Evolutionary conservation across 164 flowering plant species (phyloP), one percentile per base, ranked within the genome.

Genomic region (Amborella trichopoda): DNA sequence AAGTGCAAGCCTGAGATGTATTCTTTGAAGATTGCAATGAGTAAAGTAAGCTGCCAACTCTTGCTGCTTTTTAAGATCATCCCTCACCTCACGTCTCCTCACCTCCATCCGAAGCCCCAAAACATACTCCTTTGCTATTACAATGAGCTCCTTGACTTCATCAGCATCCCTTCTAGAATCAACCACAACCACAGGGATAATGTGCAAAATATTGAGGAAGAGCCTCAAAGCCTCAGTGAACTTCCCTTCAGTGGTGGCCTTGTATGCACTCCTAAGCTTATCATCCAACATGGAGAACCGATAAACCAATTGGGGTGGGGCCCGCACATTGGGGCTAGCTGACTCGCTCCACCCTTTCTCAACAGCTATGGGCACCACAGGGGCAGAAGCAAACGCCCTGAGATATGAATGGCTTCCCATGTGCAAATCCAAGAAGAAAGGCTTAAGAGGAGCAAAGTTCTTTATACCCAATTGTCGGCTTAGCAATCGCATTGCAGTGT

Each of bases 1-100:
- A 62, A 75, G 44, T 16, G 66, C 77, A 45, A 75, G 74, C 58
- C 77, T 63, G 30, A 67, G 38, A 53, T 59, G 81, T 25, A 50
- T 63, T 49, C 46, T 64, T 60, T 57, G 73, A 59, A 72, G 73
- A 42, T 75, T 77, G 65, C 83, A 66, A 61, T 75, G 81, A 19
- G 91, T 82, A 55, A 82, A 82, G 52, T 79, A 82, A 4, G 91
- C 91, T 2, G 86, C 86, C 14, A 82, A 69, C 52, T 82, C 91
- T 61, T 72, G 83, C 58, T 76, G 83, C 3, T 83, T 77, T 4
- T 61, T 59, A 1, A 63, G 66, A 40, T 76, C 47, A 28, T 67
- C 70, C 42, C 47, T 66, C 12, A 57, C 9, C 49, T 83, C 88
- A 48, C 67, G 72, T 57, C 88, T 72, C 60, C 53, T 70, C 2